Evolutionary conservation across 495 filamentous ascomycete genomes (phyloP).

Genomic region (Tirmania nivea): DNA sequence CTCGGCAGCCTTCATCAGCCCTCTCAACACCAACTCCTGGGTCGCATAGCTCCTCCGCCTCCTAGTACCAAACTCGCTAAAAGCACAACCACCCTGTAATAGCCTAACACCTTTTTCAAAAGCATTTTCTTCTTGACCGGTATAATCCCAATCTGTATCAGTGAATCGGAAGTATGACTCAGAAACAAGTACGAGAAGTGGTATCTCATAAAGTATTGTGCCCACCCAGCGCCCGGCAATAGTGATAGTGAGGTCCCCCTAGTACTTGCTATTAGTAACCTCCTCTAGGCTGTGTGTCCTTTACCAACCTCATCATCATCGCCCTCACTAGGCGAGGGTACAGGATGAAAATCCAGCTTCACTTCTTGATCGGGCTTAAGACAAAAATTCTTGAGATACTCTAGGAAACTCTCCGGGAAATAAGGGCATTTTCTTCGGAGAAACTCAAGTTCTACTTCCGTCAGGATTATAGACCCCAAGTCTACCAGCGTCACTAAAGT

Average conservation of each 20-base stretch:
- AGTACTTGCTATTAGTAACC: no score
- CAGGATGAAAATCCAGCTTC: slow-evolving; percentile 42
- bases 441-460: slow-evolving; percentile 55
- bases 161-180: slow-evolving; percentile 95
- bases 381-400: slow-evolving; percentile 58
- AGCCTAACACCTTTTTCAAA: slow-evolving; percentile 52
- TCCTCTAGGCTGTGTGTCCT: slow-evolving; percentile 25
- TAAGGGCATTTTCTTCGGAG: slow-evolving; percentile 65
- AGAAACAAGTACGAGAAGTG: slow-evolving; percentile 70
- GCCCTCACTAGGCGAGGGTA: slow-evolving; percentile 14
- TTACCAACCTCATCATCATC: slow-evolving; percentile 44
- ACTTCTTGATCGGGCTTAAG: slow-evolving; percentile 65
- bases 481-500: slow-evolving; percentile 24
- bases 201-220: slow-evolving; percentile 94
- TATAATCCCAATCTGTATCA: slow-evolving; percentile 71
- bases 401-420: slow-evolving; percentile 51
- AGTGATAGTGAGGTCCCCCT: slow-evolving; percentile 48
- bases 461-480: slow-evolving; percentile 54
- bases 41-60: slow-evolving; percentile 77
- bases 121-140: slow-evolving; percentile 66
- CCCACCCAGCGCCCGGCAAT: slow-evolving; percentile 75
- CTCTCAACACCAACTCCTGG: slow-evolving; percentile 79
- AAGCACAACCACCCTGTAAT: slow-evolving; percentile 58
- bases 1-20: slow-evolving; percentile 48
- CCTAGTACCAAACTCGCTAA: slow-evolving; percentile 86